phyloP scores from a whole-genome alignment of 2,329 filamentous ascomycete species.

The Chalaropsis thielavioides region DNA sequence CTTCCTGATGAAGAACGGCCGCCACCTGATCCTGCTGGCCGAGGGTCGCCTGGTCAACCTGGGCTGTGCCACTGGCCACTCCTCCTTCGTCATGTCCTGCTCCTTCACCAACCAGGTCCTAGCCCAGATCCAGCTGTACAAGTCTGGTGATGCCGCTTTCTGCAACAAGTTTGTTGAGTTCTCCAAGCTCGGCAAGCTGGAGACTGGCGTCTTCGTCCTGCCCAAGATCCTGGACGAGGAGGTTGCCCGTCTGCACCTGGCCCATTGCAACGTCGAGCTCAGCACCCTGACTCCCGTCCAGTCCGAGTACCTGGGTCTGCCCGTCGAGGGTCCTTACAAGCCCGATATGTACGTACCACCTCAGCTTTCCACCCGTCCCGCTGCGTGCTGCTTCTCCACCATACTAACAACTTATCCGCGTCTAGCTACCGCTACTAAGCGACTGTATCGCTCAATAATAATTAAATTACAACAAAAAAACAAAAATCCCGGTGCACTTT shows the following conservation, averaged over 20 bases:
- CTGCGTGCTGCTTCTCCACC: background rate
- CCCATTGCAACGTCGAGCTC: constrained; percentile 89
- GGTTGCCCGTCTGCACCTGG: constrained; percentile 85
- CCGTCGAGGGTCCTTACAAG: constrained; percentile 87
- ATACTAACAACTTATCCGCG: constrained; percentile 17
- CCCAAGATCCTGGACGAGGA: constrained; percentile 99
- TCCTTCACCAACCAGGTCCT: constrained; percentile 99
- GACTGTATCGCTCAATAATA: constrained; percentile 16
- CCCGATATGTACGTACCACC: constrained; percentile 58
- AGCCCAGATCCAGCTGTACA: constrained; percentile 96
- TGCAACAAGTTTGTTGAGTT: constrained; percentile 93
- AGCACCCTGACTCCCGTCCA: constrained; percentile 72
- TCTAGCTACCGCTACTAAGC: constrained; percentile 33
- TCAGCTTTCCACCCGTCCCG: background rate
- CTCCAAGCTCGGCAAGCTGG: constrained; percentile 79
- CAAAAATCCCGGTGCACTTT: constrained; percentile 18
- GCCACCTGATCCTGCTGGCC: constrained; percentile 95
- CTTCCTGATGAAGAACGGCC: constrained; percentile 83
- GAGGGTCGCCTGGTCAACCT: constrained; percentile 99
- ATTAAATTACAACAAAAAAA: constrained; percentile 22
- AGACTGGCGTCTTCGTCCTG: constrained; percentile 84
- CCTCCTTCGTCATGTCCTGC: constrained; percentile 99
- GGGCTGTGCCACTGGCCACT: constrained; percentile 97
- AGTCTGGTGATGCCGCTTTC: constrained; percentile 76
- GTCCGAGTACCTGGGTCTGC: constrained; percentile 86